Conservation (phyloP, 2,329 filamentous ascomycete species). For the Calonectria montana region DNA sequence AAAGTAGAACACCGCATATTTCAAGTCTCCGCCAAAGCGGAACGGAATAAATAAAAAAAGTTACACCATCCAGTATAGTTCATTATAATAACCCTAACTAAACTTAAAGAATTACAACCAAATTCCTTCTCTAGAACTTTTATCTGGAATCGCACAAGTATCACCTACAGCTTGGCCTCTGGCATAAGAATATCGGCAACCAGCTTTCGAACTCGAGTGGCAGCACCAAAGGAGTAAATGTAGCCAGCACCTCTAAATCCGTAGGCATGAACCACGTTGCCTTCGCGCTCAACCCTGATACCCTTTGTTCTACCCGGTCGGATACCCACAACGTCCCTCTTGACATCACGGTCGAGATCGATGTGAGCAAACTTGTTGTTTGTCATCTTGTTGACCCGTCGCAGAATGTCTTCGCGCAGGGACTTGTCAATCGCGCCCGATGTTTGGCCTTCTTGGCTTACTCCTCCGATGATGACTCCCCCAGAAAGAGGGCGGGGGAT, state of each 20-base stretch:
- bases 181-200: not conserved
- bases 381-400: slow-evolving; percentile 9
- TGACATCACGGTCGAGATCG: not conserved
- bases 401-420: slow-evolving; percentile 5
- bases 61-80: no score
- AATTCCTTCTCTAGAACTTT: no score
- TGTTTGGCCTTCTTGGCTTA: not conserved
- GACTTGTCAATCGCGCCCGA: not conserved
- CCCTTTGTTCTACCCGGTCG: slow-evolving; percentile 1
- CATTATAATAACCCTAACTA: no score
- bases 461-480: slow-evolving; percentile 13
- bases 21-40: no score
- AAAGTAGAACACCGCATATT: no score
- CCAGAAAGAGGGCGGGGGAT: slow-evolving; percentile 5
- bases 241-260: not conserved
- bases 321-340: slow-evolving; percentile 12
- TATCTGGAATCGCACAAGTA: not conserved
- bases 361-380: not conserved
- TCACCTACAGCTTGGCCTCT: not conserved
- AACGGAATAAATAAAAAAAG: no score
- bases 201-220: not conserved
- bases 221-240: slow-evolving; percentile 7
- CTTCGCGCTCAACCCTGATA: not conserved
- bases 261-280: slow-evolving; percentile 6
- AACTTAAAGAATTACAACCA: no score